Percentiles rank a stretch among this genome's conserved stretches.
phyloP scores from a whole-genome alignment of 192 early-diverging fungal genomes.

The Entomortierella lignicola region DNA sequence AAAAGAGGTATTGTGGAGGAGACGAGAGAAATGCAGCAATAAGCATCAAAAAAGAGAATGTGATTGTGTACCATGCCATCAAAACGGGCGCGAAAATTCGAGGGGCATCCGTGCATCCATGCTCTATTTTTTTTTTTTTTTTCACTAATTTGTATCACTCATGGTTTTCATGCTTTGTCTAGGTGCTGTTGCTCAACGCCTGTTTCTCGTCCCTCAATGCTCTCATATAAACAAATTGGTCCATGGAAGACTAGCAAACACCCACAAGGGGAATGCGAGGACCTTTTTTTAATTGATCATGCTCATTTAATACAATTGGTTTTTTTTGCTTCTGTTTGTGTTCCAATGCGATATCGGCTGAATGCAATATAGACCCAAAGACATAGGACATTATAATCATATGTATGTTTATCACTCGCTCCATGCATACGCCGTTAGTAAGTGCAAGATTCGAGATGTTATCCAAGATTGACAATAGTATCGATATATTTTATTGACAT shows the following conservation, averaged over 20 bases:
- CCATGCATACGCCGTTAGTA: not conserved
- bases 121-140: not conserved
- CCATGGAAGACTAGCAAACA: slow-evolving; percentile 6
- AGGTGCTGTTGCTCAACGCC: slow-evolving; percentile 9
- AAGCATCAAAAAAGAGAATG: not conserved
- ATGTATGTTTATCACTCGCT: not conserved
- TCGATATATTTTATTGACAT: too few relatives aligned
- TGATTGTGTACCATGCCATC: not conserved
- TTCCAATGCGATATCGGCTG: slow-evolving; percentile 4
- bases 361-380: not conserved
- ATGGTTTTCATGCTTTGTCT: not conserved
- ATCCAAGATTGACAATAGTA: not conserved
- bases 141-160: slow-evolving; percentile 5
- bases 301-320: slow-evolving; percentile 1
- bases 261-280: slow-evolving; percentile 1
- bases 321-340: slow-evolving; percentile 17
- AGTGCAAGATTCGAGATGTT: not conserved
- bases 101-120: slow-evolving; percentile 29
- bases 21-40: not conserved
- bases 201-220: not conserved
- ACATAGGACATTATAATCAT: slow-evolving; percentile 1
- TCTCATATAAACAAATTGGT: not conserved
- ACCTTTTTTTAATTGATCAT: not conserved
- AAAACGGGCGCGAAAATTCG: slow-evolving; percentile 1
- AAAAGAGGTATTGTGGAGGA: not conserved